Evolutionary conservation across 1,284 basidiomycete species (phyloP).

Genomic region (Rhodotorula sp.): DNA sequence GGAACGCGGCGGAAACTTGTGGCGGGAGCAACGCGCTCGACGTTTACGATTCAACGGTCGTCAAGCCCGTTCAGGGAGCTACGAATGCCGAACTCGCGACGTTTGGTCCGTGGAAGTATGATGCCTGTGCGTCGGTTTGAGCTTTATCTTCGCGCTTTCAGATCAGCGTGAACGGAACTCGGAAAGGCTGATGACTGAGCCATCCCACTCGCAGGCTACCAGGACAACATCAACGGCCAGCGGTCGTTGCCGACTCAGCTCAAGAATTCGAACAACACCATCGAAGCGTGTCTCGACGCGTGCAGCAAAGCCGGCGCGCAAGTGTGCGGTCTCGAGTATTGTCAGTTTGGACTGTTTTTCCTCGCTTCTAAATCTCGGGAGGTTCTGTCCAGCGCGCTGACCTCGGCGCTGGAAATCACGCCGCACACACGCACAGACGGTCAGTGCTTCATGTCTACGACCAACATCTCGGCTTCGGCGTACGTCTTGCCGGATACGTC

Average conservation of each 20-base stretch:
- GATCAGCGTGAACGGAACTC: background rate
- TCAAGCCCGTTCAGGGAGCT: conserved; percentile 2
- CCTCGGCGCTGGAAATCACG: too few species aligned
- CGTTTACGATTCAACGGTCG: conserved; percentile 15
- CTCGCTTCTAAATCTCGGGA: too few species aligned
- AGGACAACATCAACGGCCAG: conserved; percentile 25
- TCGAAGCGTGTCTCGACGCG: conserved; percentile 28
- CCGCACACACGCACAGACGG: background rate
- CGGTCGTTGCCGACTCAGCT: conserved; percentile 18
- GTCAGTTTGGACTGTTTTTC: background rate
- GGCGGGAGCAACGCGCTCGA: conserved; percentile 23
- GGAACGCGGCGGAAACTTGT: conserved; percentile 14
- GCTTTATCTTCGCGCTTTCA: too few species aligned
- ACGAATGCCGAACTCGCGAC: conserved; percentile 8
- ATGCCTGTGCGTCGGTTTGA: background rate
- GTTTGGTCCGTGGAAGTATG: conserved; percentile 20
- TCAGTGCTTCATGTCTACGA: conserved; percentile 24
- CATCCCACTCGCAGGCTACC: conserved; percentile 8
- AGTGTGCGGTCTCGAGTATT: conserved; percentile 16
- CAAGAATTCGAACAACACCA: conserved; percentile 19
- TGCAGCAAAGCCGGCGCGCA: conserved; percentile 3
- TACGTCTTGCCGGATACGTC: conserved; percentile 3
- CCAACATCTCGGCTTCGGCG: conserved; percentile 5
- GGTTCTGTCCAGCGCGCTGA: too few species aligned
- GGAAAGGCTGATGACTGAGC: too few species aligned